A percentile compares a stretch with the other conserved stretches of the same genome.
Evolutionary conservation across 306 rosid genomes (phyloP).

Genomic region (Styphnolobium japonicum): DNA sequence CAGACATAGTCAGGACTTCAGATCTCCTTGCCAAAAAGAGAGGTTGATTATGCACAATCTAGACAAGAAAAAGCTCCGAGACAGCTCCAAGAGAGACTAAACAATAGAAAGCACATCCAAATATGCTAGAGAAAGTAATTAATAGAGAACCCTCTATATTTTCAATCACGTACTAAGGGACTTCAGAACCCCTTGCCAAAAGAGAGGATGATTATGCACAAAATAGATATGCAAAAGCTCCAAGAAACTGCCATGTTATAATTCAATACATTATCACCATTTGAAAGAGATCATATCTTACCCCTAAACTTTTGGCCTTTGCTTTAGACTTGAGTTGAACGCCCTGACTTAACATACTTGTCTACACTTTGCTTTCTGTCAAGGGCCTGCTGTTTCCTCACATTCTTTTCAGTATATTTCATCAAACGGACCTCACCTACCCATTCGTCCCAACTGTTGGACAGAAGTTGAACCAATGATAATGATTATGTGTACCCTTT

Average conservation of each 20-base stretch:
- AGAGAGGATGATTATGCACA: not conserved
- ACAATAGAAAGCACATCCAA: not conserved
- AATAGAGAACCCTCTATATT: not conserved
- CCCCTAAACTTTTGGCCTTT: constrained; percentile 55
- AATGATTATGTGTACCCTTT: constrained; percentile 56
- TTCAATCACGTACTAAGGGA: not conserved
- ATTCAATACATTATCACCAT: not conserved
- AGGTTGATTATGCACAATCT: no score
- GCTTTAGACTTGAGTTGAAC: constrained; percentile 57
- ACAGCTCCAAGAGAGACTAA: not conserved
- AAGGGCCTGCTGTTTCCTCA: constrained; percentile 63
- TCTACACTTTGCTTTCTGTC: constrained; percentile 65
- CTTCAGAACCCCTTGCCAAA: not conserved
- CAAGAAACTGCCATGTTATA: not conserved
- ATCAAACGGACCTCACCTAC: constrained; percentile 68
- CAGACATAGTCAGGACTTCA: no score
- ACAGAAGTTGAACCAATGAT: constrained; percentile 63
- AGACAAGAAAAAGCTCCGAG: not conserved
- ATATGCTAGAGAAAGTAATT: not conserved
- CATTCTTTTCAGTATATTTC: constrained; percentile 66
- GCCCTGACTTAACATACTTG: constrained; percentile 64
- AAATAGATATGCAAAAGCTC: not conserved
- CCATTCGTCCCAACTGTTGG: constrained; percentile 91
- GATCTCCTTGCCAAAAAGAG: no score
- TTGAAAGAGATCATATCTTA: constrained; percentile 3